phyloP scores from a whole-genome alignment of 2,329 filamentous ascomycete species.

The Aureobasidium sp. region DNA sequence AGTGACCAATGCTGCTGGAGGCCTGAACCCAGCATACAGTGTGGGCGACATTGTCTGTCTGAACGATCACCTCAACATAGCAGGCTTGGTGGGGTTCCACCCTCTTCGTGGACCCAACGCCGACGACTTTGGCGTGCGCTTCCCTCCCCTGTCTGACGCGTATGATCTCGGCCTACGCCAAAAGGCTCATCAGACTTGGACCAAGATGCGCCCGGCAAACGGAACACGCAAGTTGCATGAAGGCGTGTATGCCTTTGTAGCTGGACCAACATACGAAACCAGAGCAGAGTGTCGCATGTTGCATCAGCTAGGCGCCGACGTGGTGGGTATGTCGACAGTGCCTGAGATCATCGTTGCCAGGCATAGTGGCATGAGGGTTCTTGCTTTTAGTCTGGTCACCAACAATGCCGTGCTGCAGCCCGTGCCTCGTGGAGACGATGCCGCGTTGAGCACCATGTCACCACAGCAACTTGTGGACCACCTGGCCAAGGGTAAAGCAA shows the following conservation, averaged over 20 bases:
- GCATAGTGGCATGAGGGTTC: slow-evolving; percentile 55
- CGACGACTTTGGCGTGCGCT: slow-evolving; percentile 56
- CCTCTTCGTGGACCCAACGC: slow-evolving; percentile 57
- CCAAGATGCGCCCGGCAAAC: slow-evolving; percentile 40
- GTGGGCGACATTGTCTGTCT: slow-evolving; percentile 60
- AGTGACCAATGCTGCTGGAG: slow-evolving; percentile 63
- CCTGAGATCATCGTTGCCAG: slow-evolving; percentile 61
- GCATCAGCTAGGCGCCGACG: slow-evolving; percentile 53
- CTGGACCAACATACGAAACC: slow-evolving; percentile 59
- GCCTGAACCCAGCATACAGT: slow-evolving; percentile 55
- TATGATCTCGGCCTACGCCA: slow-evolving; percentile 57
- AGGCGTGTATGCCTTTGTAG: slow-evolving; percentile 59
- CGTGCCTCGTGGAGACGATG: slow-evolving; percentile 52
- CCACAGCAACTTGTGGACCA: slow-evolving; percentile 47
- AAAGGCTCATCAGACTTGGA: slow-evolving; percentile 52
- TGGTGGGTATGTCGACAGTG: slow-evolving; percentile 66
- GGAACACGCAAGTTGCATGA: slow-evolving; percentile 51
- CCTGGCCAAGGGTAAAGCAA: slow-evolving; percentile 53
- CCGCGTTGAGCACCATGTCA: slow-evolving; percentile 44
- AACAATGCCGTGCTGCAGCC: slow-evolving; percentile 56
- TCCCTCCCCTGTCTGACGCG: slow-evolving; percentile 58
- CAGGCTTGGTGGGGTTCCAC: slow-evolving; percentile 54
- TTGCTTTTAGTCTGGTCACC: slow-evolving; percentile 60
- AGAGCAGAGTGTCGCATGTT: slow-evolving; percentile 59
- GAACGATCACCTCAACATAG: slow-evolving; percentile 60